Evolutionary conservation across 345 rosid species (phyloP).

Genomic region (Camelina neglecta): DNA sequence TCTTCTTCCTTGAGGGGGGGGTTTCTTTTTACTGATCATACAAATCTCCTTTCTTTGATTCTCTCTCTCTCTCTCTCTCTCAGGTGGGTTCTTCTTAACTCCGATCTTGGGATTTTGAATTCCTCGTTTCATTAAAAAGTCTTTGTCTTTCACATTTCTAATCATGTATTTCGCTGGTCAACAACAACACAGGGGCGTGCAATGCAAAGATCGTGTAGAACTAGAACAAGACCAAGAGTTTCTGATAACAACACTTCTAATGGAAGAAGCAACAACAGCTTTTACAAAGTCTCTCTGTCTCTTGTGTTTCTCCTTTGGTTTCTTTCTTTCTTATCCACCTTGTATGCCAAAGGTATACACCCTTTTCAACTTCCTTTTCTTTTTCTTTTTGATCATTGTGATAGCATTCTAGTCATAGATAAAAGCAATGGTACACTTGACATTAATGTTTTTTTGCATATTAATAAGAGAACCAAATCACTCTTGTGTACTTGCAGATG

Average conservation of each 20-base stretch:
- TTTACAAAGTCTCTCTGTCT: constrained; percentile 72
- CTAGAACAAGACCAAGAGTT: constrained; percentile 67
- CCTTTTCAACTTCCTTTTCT: neutral
- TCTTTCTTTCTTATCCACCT: constrained; percentile 64
- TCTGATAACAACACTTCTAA: constrained; percentile 31
- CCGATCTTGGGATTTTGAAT: neutral
- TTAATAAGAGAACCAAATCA: neutral
- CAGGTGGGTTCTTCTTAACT: constrained; percentile 8
- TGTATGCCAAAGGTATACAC: constrained; percentile 64
- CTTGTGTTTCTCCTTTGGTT: constrained; percentile 77
- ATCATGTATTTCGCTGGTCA: constrained; percentile 11
- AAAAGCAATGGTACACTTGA: neutral
- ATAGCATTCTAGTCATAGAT: neutral
- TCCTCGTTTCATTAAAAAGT: neutral
- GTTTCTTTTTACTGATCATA: neutral
- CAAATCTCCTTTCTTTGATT: neutral
- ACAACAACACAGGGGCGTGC: constrained; percentile 59
- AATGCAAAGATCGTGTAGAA: constrained; percentile 81
- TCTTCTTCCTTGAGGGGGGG: neutral
- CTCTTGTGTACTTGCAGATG: constrained; percentile 53
- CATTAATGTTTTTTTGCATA: too few relatives aligned
- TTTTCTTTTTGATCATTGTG: neutral
- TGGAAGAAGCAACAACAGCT: constrained; percentile 44
- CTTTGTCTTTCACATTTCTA: neutral
- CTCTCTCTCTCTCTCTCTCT: neutral